Evolutionary conservation across 176 grass and related monocot species (phyloP).

Genomic region (Triticum urartu): DNA sequence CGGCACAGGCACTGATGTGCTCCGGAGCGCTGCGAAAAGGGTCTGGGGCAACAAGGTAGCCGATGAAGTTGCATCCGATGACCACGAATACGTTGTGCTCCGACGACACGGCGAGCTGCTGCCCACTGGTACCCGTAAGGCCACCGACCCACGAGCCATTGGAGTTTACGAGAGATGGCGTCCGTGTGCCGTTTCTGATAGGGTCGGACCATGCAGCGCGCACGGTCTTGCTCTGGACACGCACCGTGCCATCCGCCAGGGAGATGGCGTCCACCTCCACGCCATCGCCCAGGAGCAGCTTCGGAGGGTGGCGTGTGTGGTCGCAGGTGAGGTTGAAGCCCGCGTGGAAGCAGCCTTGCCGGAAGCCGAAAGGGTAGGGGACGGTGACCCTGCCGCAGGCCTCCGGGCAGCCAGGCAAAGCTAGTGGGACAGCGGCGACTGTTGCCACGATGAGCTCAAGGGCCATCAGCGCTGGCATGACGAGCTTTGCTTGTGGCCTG

Average conservation of each 20-base stretch:
- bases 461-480: not conserved
- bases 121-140: too few relatives aligned
- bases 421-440: not conserved
- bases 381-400: constrained; percentile 15
- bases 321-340: constrained; percentile 35
- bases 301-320: not conserved
- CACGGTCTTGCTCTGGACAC: not conserved
- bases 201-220: not conserved
- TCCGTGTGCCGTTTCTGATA: too few relatives aligned
- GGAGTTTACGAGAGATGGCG: not conserved
- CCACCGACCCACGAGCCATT: too few relatives aligned
- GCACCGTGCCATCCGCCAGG: not conserved
- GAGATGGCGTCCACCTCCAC: constrained; percentile 5
- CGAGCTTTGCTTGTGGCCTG: too few relatives aligned
- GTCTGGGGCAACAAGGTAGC: not conserved
- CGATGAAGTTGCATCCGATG: constrained; percentile 5
- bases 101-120: not conserved
- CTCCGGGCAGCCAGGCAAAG: constrained; percentile 29
- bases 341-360: not conserved
- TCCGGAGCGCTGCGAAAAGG: too few relatives aligned
- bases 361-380: constrained; percentile 40
- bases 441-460: not conserved
- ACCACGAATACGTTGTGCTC: constrained; percentile 15
- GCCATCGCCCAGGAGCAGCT: not conserved
- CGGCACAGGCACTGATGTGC: not conserved